Conservation (phyloP, 129 eudicot genomes). For the Apium graveolens region DNA sequence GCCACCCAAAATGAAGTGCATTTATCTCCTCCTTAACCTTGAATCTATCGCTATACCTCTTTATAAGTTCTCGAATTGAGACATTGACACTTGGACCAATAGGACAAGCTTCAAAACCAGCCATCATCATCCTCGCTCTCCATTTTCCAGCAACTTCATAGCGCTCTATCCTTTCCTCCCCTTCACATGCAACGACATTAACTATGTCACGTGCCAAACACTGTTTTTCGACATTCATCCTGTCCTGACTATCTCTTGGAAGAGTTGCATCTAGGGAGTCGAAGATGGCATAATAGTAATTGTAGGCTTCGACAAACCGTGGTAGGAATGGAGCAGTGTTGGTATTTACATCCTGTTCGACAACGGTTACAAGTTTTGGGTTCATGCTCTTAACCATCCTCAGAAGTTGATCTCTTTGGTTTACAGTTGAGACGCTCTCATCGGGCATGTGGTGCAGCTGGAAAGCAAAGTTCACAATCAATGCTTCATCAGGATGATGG, state of each 20-base stretch:
- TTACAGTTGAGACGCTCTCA: constrained; percentile 82
- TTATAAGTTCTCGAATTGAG: constrained; percentile 47
- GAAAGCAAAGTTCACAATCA: constrained; percentile 82
- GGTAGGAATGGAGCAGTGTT: constrained; percentile 80
- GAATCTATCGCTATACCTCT: constrained; percentile 58
- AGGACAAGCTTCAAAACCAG: constrained; percentile 55
- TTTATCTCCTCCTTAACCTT: constrained; percentile 59
- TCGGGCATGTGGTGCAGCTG: constrained; percentile 99
- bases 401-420: constrained; percentile 75
- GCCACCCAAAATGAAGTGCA: constrained; percentile 87
- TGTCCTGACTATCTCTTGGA: constrained; percentile 64
- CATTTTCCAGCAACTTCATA: constrained; percentile 95
- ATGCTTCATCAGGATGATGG: constrained; percentile 58
- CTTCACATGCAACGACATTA: constrained; percentile 91
- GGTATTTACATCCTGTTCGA: constrained; percentile 92
- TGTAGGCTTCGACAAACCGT: constrained; percentile 77
- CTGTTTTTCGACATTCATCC: constrained; percentile 84
- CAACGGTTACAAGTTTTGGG: constrained; percentile 82
- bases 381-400: constrained; percentile 78
- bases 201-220: constrained; percentile 93
- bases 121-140: constrained; percentile 98
- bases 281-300: constrained; percentile 74
- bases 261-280: constrained; percentile 83
- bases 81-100: constrained; percentile 39
- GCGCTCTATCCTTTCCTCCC: constrained; percentile 87